Evolutionary conservation across 2,329 filamentous ascomycete genomes (phyloP), one percentile per base, ranked within the genome.

Genomic region (Fusarium euwallaceae): DNA sequence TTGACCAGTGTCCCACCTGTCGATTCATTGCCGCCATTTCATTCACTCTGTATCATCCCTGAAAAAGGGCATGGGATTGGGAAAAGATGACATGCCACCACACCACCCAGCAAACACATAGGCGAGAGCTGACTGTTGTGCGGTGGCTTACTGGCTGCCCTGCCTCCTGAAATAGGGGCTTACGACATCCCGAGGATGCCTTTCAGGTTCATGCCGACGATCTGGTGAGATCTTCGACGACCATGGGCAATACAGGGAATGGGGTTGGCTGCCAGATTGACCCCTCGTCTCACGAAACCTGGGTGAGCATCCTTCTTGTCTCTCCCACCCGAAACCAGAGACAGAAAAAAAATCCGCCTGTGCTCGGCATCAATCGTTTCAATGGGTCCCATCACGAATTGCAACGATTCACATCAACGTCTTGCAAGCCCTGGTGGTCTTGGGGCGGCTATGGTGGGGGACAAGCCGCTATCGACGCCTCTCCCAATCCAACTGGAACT

Each of bases 141-240:
- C 41, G 58, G 58, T 58, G 58, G 41, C 48, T 70, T 55, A 63
- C 63, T 64, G 60, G 59, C 24, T 51, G 24, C 60, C 48, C 62
- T 56, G 34, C 34, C 55, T 69, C 60, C 66, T 74, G 51, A 66
- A 70, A 67, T 64, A 69, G 68, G 75, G 65, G 66, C 66, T 76
- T 71, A 74, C 72, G 62, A 64, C 67, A 77, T 72, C 39, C 51
- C 36, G 37, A 64, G 63, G 64, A 71, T 60, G 48, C 58, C 56
- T 67, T 56, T 67, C 56, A 67, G 60, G 60, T 69, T 72, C 58
- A 64, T 62, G 60, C 60, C 48, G 68, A 59, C 37, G 68, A 78
- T 77, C 70, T 73, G 45, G 48, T 43, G 60, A 76, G 70, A 78
- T 78, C 74, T 67, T 66, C 20, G 39, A 65, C 62, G 14, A 39